phyloP scores from a whole-genome alignment of 106 monocot species.

The Xerophyta viscosa region DNA sequence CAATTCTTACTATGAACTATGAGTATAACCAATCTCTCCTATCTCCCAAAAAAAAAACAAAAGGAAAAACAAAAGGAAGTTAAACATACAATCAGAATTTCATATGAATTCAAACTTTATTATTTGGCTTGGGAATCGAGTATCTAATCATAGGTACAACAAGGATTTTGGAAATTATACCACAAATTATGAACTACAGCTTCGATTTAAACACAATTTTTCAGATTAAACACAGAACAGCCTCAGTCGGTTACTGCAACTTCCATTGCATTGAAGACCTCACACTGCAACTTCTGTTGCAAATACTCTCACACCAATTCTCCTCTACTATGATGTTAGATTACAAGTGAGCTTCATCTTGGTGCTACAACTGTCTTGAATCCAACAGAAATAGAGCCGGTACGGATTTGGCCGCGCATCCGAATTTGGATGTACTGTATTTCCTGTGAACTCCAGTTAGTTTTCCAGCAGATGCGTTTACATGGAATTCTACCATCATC shows the following conservation, averaged over 20 bases:
- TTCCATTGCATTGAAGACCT: conserved; percentile 17
- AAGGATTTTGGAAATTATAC: too few species aligned
- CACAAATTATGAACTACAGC: too few species aligned
- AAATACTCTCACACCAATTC: conserved; percentile 2
- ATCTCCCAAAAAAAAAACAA: too few species aligned
- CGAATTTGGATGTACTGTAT: conserved; percentile 63
- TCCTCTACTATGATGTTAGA: neutral
- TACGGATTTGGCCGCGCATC: conserved; percentile 52
- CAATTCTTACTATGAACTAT: too few species aligned
- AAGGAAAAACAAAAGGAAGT: too few species aligned
- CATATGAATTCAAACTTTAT: too few species aligned
- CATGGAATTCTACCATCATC: conserved; percentile 77
- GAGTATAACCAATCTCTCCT: too few species aligned
- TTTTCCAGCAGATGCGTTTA: conserved; percentile 55
- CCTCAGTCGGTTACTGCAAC: conserved; percentile 1
- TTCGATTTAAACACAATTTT: neutral
- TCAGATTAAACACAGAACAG: neutral
- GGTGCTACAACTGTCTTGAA: neutral
- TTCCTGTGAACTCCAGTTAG: conserved; percentile 67
- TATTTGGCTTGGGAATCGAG: neutral
- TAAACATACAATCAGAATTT: too few species aligned
- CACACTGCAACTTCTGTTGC: conserved; percentile 1
- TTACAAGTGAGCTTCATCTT: neutral
- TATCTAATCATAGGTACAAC: too few species aligned
- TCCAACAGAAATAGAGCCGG: conserved; percentile 65